Conservation (phyloP, 805 yeast genomes). For the Wickerhamiella cacticola region DNA sequence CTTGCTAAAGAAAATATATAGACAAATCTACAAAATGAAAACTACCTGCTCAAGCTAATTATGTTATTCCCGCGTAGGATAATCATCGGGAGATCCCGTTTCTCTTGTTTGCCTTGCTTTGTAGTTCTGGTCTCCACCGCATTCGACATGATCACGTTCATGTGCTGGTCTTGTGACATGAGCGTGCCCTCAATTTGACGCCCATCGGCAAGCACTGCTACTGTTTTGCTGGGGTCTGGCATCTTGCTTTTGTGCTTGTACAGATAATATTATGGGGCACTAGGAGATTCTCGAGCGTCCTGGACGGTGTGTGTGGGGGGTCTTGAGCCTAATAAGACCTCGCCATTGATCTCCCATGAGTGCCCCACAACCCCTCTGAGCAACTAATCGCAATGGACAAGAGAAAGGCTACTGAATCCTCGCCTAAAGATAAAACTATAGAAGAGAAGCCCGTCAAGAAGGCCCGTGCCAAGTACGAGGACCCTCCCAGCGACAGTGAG, state of each 20-base stretch:
- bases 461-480: slow-evolving; percentile 35
- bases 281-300: neutral
- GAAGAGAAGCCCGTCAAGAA: slow-evolving; percentile 22
- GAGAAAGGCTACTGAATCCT: slow-evolving; percentile 10
- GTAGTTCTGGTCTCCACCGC: slow-evolving; percentile 74
- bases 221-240: neutral
- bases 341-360: no score
- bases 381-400: slow-evolving; percentile 11
- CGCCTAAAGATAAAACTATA: slow-evolving; percentile 18
- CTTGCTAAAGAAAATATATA: neutral
- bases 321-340: no score
- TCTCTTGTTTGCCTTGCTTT: slow-evolving; percentile 54
- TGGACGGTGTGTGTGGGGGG: no score
- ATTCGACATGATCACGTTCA: slow-evolving; percentile 75
- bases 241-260: neutral
- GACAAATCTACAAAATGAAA: neutral
- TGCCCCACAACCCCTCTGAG: no score
- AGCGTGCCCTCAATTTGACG: slow-evolving; percentile 68
- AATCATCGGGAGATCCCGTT: slow-evolving; percentile 65
- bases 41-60: slow-evolving; percentile 33
- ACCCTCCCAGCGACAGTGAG: slow-evolving; percentile 23
- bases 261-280: neutral
- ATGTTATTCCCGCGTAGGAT: slow-evolving; percentile 83
- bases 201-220: slow-evolving; percentile 47
- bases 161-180: slow-evolving; percentile 73